A percentile compares a stretch with the other conserved stretches of the same genome.
phyloP scores from a whole-genome alignment of 2,329 filamentous ascomycete genomes.

The Aspergillus spinulosporus region DNA sequence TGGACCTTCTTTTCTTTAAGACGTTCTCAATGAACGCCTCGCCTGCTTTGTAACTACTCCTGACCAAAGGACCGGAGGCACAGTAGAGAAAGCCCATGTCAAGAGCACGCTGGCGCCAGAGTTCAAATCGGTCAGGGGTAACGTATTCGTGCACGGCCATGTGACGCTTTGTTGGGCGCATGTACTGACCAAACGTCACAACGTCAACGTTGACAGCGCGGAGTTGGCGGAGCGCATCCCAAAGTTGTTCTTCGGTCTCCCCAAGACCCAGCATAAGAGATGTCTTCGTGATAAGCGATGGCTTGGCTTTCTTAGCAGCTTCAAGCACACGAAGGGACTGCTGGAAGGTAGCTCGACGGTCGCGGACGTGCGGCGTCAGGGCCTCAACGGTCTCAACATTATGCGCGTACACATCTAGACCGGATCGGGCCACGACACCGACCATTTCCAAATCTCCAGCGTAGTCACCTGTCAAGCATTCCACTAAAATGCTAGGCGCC shows the following conservation, averaged over 20 bases:
- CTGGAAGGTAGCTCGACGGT: constrained; percentile 83
- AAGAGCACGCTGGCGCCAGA: constrained; percentile 84
- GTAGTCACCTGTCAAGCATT: constrained; percentile 72
- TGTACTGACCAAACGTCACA: constrained; percentile 99
- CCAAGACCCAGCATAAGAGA: constrained; percentile 95
- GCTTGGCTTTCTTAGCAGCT: constrained; percentile 74
- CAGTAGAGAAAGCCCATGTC: constrained; percentile 98
- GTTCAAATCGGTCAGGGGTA: constrained; percentile 84
- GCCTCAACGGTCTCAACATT: constrained; percentile 95
- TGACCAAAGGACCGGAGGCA: constrained; percentile 86
- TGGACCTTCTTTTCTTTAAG: constrained; percentile 69
- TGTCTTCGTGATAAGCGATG: constrained; percentile 90
- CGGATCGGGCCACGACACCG: constrained; percentile 76
- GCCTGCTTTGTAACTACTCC: constrained; percentile 95
- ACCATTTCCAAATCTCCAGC: constrained; percentile 85
- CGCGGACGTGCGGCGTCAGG: constrained; percentile 84
- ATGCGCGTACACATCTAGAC: constrained; percentile 93
- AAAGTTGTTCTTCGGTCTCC: constrained; percentile 84
- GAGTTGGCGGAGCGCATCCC: constrained; percentile 75
- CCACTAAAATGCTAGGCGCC: constrained; percentile 48
- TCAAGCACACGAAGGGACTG: constrained; percentile 79
- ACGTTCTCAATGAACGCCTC: constrained; percentile 99
- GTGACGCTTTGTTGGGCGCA: constrained; percentile 96
- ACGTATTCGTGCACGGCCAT: constrained; percentile 97
- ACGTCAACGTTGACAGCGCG: constrained; percentile 82